Percentiles rank a stretch among this genome's conserved stretches.
Conservation (phyloP, 192 early-diverging fungal genomes). For the Fimicolochytrium jonesii region DNA sequence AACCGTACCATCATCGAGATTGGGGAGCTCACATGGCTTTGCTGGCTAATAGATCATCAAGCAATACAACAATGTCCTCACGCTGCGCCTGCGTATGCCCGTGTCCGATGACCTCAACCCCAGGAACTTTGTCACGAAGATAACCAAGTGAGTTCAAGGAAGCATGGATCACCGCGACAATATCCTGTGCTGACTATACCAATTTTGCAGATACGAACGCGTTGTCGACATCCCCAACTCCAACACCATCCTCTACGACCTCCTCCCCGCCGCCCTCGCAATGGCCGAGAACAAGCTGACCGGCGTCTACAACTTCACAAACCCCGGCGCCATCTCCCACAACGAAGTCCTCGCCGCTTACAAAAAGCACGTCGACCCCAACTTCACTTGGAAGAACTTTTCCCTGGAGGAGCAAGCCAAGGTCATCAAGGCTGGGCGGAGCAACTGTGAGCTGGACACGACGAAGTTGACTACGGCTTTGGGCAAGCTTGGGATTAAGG, state of each 20-base stretch:
- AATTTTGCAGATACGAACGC: conserved; percentile 16
- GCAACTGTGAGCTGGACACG: conserved; percentile 28
- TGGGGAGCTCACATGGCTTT: background rate
- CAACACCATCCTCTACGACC: conserved; percentile 24
- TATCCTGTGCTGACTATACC: no score
- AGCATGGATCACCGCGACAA: background rate
- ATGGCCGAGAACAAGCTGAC: conserved; percentile 14
- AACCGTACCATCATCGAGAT: no score
- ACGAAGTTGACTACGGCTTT: conserved; percentile 19
- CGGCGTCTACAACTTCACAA: conserved; percentile 26
- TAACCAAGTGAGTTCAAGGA: conserved; percentile 15
- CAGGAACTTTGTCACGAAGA: conserved; percentile 30
- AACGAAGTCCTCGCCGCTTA: conserved; percentile 26
- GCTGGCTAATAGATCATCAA: conserved; percentile 7
- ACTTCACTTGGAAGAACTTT: conserved; percentile 30
- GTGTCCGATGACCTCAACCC: conserved; percentile 30
- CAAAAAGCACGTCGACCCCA: conserved; percentile 26
- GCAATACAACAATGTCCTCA: conserved; percentile 20
- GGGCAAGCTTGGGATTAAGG: conserved; percentile 12
- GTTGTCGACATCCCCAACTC: conserved; percentile 32
- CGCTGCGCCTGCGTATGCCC: conserved; percentile 30
- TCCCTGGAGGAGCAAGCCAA: conserved; percentile 26
- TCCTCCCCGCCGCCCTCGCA: conserved; percentile 14
- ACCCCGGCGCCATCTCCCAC: conserved; percentile 30
- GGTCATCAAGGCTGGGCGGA: conserved; percentile 24